Evolutionary conservation across 2,329 filamentous ascomycete species (phyloP).

Genomic region (Bipolaris oryzae): DNA sequence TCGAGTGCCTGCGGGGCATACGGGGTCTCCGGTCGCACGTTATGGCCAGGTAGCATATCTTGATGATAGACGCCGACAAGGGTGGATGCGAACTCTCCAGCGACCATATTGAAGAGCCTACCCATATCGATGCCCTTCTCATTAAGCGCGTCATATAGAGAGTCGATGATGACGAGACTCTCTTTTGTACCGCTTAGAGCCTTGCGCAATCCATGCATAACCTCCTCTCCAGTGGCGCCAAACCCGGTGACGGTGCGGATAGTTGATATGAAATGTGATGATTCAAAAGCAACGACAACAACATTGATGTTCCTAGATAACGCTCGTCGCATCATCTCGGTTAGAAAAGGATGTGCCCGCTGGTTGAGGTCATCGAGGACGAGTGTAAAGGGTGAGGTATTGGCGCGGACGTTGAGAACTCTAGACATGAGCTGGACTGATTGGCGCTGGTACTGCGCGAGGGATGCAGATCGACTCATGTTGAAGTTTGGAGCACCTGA

Average conservation of each 20-base stretch:
- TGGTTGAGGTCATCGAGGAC: slow-evolving; percentile 87
- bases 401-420: slow-evolving; percentile 77
- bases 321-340: slow-evolving; percentile 76
- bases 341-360: slow-evolving; percentile 70
- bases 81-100: slow-evolving; percentile 68
- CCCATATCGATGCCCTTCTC: slow-evolving; percentile 54
- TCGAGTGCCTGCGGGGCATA: slow-evolving; percentile 62
- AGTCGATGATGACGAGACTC: slow-evolving; percentile 76
- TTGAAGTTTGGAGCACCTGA: slow-evolving; percentile 11
- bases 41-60: slow-evolving; percentile 68
- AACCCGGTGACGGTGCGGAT: slow-evolving; percentile 71
- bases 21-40: slow-evolving; percentile 47
- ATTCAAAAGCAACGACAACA: slow-evolving; percentile 79
- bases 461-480: slow-evolving; percentile 30
- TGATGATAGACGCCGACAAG: slow-evolving; percentile 82
- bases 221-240: slow-evolving; percentile 65
- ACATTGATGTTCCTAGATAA: slow-evolving; percentile 62
- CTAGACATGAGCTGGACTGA: slow-evolving; percentile 84
- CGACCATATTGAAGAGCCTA: slow-evolving; percentile 72
- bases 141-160: slow-evolving; percentile 68
- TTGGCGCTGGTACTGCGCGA: slow-evolving; percentile 75
- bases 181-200: slow-evolving; percentile 33
- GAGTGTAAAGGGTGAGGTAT: slow-evolving; percentile 83
- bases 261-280: slow-evolving; percentile 66
- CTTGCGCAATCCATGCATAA: slow-evolving; percentile 23